phyloP scores from a whole-genome alignment of 179 eudicot species.

The Drosera spatulata region DNA sequence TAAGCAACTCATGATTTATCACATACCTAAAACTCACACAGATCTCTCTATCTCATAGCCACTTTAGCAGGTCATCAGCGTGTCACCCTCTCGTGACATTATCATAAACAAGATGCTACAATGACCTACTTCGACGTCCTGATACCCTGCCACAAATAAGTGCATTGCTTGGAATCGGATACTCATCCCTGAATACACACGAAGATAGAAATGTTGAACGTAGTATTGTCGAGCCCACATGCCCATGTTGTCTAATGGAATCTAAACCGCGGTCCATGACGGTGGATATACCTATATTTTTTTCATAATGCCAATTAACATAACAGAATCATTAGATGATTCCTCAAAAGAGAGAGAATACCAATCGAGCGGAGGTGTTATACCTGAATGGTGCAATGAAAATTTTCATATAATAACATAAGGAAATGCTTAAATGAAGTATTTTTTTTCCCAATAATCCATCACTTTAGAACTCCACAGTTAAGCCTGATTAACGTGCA shows the following conservation, averaged over 20 bases:
- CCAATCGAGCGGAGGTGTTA: no score
- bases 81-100: conserved; percentile 2
- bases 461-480: no score
- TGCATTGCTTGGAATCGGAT: conserved; percentile 70
- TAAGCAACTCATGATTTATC: no score
- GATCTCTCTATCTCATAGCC: no score
- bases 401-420: conserved; percentile 51
- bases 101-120: conserved; percentile 3
- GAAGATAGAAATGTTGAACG: conserved; percentile 81
- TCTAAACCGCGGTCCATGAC: conserved; percentile 82
- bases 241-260: conserved; percentile 77
- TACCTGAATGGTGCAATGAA: conserved; percentile 77
- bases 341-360: no score
- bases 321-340: no score
- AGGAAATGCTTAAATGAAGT: no score
- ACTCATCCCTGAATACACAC: conserved; percentile 78
- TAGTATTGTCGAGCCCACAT: conserved; percentile 88
- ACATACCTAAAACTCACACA: no score
- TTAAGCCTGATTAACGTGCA: no score
- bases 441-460: no score
- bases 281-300: conserved; percentile 61
- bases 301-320: no score
- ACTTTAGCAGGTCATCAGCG: neutral
- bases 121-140: conserved; percentile 36
- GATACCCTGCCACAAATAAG: conserved; percentile 71